These are phyloP conservation scores for Aspergillus brasiliensis DNA, from an alignment of 2,329 filamentous ascomycete species.

Conservation along the genomic window DNA sequence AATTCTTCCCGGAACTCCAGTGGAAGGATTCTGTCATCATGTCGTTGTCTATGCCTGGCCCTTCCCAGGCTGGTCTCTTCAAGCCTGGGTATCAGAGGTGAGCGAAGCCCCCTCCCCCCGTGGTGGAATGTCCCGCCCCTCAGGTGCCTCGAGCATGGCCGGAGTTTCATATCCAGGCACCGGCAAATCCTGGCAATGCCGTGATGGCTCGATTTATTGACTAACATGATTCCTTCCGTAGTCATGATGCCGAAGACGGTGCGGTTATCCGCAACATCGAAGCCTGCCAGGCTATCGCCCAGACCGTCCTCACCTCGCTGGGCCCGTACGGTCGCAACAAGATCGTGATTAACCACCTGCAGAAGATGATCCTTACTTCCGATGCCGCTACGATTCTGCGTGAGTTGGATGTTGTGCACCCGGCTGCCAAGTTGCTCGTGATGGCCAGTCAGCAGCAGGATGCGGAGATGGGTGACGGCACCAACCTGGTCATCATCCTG, in stretches of 20 bases:
- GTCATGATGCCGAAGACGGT: slow-evolving; percentile 98
- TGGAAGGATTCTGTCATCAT: slow-evolving; percentile 55
- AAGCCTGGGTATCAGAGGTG: slow-evolving; percentile 97
- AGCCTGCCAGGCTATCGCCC: slow-evolving; percentile 91
- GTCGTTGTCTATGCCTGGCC: slow-evolving; percentile 95
- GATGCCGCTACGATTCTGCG: slow-evolving; percentile 96
- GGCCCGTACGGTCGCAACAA: slow-evolving; percentile 99
- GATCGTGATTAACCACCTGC: slow-evolving; percentile 98
- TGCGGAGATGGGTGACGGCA: slow-evolving; percentile 97
- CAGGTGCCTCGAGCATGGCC: slow-evolving; percentile 2
- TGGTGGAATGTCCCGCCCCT: slow-evolving; percentile 17
- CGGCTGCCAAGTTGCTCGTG: slow-evolving; percentile 93
- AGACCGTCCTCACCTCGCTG: slow-evolving; percentile 94
- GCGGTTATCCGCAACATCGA: slow-evolving; percentile 98
- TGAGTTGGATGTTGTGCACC: slow-evolving; percentile 97
- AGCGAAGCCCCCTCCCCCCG: slow-evolving; percentile 36
- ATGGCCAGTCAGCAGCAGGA: slow-evolving; percentile 99
- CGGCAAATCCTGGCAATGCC: not conserved
- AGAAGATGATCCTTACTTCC: slow-evolving; percentile 99
- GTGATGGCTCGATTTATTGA: not conserved
- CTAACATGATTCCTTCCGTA: slow-evolving; percentile 45
- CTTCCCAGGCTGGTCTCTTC: slow-evolving; percentile 90
- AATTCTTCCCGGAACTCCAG: slow-evolving; percentile 12
- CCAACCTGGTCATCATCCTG: slow-evolving; percentile 93
- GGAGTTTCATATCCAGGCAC: not conserved